Evolutionary conservation across 176 grass and related monocot genomes (phyloP).

Genomic region (Oropetium thomaeum): DNA sequence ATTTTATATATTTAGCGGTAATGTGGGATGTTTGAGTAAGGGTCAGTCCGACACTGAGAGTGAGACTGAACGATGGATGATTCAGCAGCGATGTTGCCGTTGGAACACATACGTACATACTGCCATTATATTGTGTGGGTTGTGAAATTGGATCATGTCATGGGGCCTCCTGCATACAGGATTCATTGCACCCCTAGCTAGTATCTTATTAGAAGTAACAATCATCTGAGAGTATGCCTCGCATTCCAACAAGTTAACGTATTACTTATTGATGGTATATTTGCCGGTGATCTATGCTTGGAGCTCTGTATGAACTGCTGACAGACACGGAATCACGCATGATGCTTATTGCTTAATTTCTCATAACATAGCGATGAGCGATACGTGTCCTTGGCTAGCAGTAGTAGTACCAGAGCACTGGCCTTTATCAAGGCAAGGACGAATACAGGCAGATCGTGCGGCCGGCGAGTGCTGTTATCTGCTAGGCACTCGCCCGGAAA

Average conservation of each 20-base stretch:
- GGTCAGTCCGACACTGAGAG: no score
- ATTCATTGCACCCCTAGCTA: background rate
- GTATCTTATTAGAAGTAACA: background rate
- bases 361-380: background rate
- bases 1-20: background rate
- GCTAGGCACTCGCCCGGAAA: background rate
- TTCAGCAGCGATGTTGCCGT: background rate
- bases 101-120: constrained; percentile 13
- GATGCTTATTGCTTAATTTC: no score
- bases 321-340: background rate
- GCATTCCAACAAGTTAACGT: background rate
- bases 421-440: background rate
- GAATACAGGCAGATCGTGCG: background rate
- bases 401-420: background rate
- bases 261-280: background rate
- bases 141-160: background rate
- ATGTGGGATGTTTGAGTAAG: background rate
- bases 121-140: no score
- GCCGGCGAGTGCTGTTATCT: no score
- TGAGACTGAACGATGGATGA: background rate
- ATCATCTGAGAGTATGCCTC: background rate
- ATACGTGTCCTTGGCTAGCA: background rate
- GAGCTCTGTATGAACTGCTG: background rate
- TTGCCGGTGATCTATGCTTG: background rate
- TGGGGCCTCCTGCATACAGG: background rate